A percentile compares a stretch with the other conserved stretches of the same genome.
Conservation (phyloP, 2,329 filamentous ascomycete species). For the Cordyceps cicadae region DNA sequence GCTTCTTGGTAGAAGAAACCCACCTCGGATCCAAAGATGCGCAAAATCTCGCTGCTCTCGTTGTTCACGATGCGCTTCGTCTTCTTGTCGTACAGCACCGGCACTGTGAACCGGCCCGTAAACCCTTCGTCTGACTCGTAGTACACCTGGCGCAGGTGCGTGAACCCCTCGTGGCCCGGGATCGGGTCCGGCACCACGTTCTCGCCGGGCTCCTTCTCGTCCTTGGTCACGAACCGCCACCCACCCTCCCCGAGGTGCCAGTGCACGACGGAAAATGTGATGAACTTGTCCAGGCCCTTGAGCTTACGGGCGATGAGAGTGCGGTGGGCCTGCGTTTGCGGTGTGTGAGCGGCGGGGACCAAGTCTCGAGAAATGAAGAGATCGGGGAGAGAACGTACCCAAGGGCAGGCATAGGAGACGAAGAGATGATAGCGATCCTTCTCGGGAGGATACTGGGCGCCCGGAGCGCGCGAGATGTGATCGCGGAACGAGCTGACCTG, state of each 20-base stretch:
- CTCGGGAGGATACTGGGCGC: slow-evolving; percentile 73
- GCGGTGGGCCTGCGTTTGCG: slow-evolving; percentile 54
- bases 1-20: neutral
- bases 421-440: slow-evolving; percentile 91
- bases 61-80: slow-evolving; percentile 75
- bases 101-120: slow-evolving; percentile 75
- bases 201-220: slow-evolving; percentile 48
- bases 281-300: slow-evolving; percentile 83
- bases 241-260: slow-evolving; percentile 72
- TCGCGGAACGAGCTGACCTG: slow-evolving; percentile 75
- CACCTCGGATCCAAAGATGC: slow-evolving; percentile 76
- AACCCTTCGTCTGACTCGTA: slow-evolving; percentile 67
- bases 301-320: slow-evolving; percentile 80
- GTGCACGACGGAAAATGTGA: slow-evolving; percentile 75
- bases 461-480: slow-evolving; percentile 63
- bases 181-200: slow-evolving; percentile 61
- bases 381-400: slow-evolving; percentile 42
- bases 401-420: slow-evolving; percentile 88
- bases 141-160: slow-evolving; percentile 70
- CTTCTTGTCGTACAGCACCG: slow-evolving; percentile 76
- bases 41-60: slow-evolving; percentile 84
- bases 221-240: slow-evolving; percentile 71
- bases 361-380: neutral
- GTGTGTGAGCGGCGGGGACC: neutral
- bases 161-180: slow-evolving; percentile 60